A percentile compares a stretch with the other conserved stretches of the same genome.
Evolutionary conservation across 306 rosid genomes (phyloP).

Genomic region (Sechiopsis laciniata): DNA sequence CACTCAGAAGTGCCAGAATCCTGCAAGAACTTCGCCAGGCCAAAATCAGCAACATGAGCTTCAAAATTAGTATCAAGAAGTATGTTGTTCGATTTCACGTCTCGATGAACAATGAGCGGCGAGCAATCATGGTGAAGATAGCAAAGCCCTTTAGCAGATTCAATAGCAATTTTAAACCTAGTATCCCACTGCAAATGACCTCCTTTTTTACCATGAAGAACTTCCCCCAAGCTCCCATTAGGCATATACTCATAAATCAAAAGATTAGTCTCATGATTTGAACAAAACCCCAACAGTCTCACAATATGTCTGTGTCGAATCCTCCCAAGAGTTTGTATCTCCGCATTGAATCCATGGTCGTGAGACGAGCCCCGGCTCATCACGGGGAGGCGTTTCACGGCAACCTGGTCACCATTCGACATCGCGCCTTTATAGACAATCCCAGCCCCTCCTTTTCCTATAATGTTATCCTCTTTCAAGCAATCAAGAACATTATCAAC

Average conservation of each 20-base stretch:
- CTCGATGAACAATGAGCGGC: constrained; percentile 80
- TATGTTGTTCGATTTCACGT: constrained; percentile 88
- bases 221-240: constrained; percentile 92
- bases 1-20: constrained; percentile 81
- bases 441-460: constrained; percentile 97
- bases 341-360: constrained; percentile 96
- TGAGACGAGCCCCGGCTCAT: constrained; percentile 86
- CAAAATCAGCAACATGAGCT: constrained; percentile 97
- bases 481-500: constrained; percentile 80
- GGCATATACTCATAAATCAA: constrained; percentile 94
- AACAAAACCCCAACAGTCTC: constrained; percentile 81
- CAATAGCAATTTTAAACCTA: constrained; percentile 77
- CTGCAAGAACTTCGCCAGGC: constrained; percentile 91
- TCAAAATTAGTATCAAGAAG: constrained; percentile 74
- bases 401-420: constrained; percentile 70
- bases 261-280: constrained; percentile 90
- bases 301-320: constrained; percentile 92
- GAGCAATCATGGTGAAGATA: constrained; percentile 95
- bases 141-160: constrained; percentile 94
- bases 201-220: constrained; percentile 95
- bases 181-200: constrained; percentile 90
- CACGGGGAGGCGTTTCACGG: constrained; percentile 83
- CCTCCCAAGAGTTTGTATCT: constrained; percentile 85
- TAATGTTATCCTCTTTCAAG: constrained; percentile 82
- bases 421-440: constrained; percentile 84